A percentile compares a stretch with the other conserved stretches of the same genome.
Conservation (phyloP, 164 flowering plant genomes). For the Cinnamomum micranthum region DNA sequence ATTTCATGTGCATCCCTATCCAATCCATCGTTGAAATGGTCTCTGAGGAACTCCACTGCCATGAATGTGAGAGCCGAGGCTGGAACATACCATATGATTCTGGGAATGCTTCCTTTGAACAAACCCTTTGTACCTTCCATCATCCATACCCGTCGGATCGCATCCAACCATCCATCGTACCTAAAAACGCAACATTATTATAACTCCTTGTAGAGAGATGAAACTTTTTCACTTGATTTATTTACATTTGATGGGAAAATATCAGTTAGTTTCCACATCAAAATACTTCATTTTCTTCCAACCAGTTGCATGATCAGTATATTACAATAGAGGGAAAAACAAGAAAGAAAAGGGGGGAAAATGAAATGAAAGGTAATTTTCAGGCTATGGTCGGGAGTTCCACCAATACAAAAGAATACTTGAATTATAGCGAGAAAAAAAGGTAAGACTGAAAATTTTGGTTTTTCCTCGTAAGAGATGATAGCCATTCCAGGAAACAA, state of each 20-base stretch:
- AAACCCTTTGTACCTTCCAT: conserved; percentile 69
- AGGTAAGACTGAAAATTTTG: too few species aligned
- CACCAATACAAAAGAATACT: too few species aligned
- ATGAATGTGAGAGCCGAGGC: conserved; percentile 94
- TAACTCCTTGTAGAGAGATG: not conserved
- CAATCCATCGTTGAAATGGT: conserved; percentile 44
- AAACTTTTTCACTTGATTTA: not conserved
- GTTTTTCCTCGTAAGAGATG: too few species aligned
- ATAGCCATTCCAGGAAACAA: too few species aligned
- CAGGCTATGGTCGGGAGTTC: too few species aligned
- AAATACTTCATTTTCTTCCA: not conserved
- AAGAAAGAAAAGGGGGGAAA: not conserved
- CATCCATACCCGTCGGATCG: conserved; percentile 53
- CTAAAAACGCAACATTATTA: conserved; percentile 21
- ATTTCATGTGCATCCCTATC: conserved; percentile 29
- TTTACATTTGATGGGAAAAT: not conserved
- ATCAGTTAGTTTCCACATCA: not conserved
- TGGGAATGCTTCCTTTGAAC: conserved; percentile 84
- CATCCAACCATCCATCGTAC: conserved; percentile 84
- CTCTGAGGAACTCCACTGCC: conserved; percentile 91
- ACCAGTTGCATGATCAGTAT: not conserved
- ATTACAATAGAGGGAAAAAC: not conserved
- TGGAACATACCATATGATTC: conserved; percentile 88
- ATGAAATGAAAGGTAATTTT: not conserved
- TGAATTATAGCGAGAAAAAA: too few species aligned